These are phyloP conservation scores for Priceomyces haplophilus DNA, from an alignment of 805 yeast species.

Conservation along the genomic window DNA sequence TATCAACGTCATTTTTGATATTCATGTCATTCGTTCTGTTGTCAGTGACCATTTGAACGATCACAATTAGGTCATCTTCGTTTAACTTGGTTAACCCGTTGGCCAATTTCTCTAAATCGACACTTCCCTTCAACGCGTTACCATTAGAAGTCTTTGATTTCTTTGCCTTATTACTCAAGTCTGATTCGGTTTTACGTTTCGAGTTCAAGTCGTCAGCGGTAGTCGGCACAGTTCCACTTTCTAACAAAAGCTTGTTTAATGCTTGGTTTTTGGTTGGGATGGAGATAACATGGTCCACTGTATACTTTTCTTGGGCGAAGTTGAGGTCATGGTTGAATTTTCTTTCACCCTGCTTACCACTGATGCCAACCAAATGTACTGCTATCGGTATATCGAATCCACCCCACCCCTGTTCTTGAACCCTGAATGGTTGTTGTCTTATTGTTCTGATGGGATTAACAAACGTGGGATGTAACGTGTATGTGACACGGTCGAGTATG, in stretches of 20 bases:
- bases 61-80: conserved; percentile 91
- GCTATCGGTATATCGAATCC: conserved; percentile 87
- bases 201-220: conserved; percentile 19
- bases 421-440: conserved; percentile 79
- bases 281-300: conserved; percentile 70
- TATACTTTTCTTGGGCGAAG: conserved; percentile 73
- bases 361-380: conserved; percentile 56
- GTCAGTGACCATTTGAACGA: conserved; percentile 97
- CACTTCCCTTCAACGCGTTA: conserved; percentile 61
- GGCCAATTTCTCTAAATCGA: conserved; percentile 88
- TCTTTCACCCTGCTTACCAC: conserved; percentile 84
- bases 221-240: conserved; percentile 76
- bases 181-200: conserved; percentile 29
- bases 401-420: conserved; percentile 98
- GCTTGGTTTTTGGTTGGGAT: conserved; percentile 73
- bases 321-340: conserved; percentile 86
- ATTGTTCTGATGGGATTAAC: conserved; percentile 80
- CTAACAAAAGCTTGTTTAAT: conserved; percentile 68
- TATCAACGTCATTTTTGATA: conserved; percentile 91
- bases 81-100: conserved; percentile 81
- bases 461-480: conserved; percentile 93
- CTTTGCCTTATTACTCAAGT: conserved; percentile 39
- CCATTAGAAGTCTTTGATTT: conserved; percentile 48
- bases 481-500: conserved; percentile 87
- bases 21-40: conserved; percentile 94